Evolutionary conservation across 805 yeast species (phyloP).

Genomic region (Candida peoriensis): DNA sequence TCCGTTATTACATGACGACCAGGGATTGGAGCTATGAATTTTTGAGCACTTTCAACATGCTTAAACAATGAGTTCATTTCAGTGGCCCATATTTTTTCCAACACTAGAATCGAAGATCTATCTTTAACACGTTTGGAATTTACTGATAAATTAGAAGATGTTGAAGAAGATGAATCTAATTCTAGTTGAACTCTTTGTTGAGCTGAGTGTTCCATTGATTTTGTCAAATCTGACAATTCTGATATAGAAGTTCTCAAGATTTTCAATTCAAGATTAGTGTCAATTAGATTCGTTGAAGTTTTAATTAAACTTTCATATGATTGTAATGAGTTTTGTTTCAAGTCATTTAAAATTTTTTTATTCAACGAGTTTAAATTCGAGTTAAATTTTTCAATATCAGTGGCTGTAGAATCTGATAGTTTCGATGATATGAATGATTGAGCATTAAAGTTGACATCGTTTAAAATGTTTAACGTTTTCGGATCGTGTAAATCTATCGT

Average conservation of each 20-base stretch:
- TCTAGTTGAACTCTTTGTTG: constrained; percentile 49
- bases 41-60: constrained; percentile 90
- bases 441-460: constrained; percentile 42
- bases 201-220: constrained; percentile 58
- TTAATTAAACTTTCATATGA: constrained; percentile 59
- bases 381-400: constrained; percentile 67
- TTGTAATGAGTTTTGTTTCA: constrained; percentile 52
- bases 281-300: constrained; percentile 53
- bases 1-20: constrained; percentile 79
- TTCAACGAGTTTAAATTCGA: constrained; percentile 46
- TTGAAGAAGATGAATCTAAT: constrained; percentile 21
- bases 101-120: constrained; percentile 62
- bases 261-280: constrained; percentile 62
- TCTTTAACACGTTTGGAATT: constrained; percentile 32
- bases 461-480: constrained; percentile 28
- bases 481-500: constrained; percentile 19
- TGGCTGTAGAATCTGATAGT: constrained; percentile 61
- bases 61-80: constrained; percentile 66
- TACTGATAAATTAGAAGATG: constrained; percentile 9
- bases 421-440: constrained; percentile 42
- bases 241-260: constrained; percentile 54
- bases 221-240: constrained; percentile 55
- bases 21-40: constrained; percentile 64
- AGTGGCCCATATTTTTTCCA: constrained; percentile 78
- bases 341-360: constrained; percentile 46